These are phyloP conservation scores for Talaromyces albobiverticillius DNA, from an alignment of 2,329 filamentous ascomycete genomes.

Conservation along the genomic window DNA sequence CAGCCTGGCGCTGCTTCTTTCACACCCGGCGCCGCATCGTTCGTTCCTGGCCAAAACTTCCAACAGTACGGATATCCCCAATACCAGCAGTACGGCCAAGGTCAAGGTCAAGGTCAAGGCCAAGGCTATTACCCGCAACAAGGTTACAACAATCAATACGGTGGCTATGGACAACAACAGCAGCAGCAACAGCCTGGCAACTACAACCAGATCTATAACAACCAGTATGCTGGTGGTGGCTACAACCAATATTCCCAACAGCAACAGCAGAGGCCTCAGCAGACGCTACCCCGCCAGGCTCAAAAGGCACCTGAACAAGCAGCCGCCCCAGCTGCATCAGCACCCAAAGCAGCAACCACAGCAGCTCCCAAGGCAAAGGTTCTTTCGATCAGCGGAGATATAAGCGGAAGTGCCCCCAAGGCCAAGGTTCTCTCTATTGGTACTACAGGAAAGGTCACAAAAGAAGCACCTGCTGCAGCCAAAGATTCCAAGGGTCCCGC, in stretches of 20 bases:
- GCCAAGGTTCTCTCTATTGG: constrained; percentile 79
- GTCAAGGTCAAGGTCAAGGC: constrained; percentile 47
- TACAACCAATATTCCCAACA: constrained; percentile 42
- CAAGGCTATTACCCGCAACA: constrained; percentile 53
- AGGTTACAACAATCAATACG: constrained; percentile 50
- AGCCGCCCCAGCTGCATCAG: constrained; percentile 30
- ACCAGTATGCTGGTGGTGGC: constrained; percentile 46
- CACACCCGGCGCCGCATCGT: constrained; percentile 67
- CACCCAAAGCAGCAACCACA: constrained; percentile 23
- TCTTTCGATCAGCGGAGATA: constrained; percentile 57
- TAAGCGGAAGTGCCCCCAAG: constrained; percentile 50
- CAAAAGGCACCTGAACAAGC: constrained; percentile 33
- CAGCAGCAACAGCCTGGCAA: constrained; percentile 31
- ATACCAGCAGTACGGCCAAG: constrained; percentile 42
- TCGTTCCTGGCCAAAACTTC: constrained; percentile 70
- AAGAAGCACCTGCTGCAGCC: constrained; percentile 49
- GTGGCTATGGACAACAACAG: constrained; percentile 42
- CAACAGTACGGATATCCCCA: constrained; percentile 55
- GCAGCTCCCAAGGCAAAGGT: constrained; percentile 57
- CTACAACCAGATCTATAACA: constrained; percentile 44
- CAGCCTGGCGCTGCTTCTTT: constrained; percentile 67
- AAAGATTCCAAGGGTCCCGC: constrained; percentile 42
- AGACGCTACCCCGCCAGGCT: constrained; percentile 49
- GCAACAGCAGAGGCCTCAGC: constrained; percentile 53
- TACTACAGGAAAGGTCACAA: constrained; percentile 36